These are phyloP conservation scores for Anthoceros angustus DNA, from an alignment of 225 moss, liverwort and hornwort genomes.

Conservation along the genomic window DNA sequence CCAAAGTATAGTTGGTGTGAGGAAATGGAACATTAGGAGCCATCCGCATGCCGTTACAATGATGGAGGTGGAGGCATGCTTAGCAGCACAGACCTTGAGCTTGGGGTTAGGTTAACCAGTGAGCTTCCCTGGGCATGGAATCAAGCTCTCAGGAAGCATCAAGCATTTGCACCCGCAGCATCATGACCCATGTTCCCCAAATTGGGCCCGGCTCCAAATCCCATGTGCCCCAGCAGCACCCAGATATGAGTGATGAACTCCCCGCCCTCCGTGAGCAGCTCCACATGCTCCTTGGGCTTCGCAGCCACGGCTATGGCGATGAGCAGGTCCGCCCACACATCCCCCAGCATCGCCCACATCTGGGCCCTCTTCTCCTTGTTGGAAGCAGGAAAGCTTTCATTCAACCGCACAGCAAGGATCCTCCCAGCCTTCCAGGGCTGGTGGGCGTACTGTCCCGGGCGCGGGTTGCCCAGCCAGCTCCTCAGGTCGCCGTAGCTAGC, in stretches of 20 bases:
- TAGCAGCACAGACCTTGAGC: too few species aligned
- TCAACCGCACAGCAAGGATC: not conserved
- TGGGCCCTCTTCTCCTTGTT: not conserved
- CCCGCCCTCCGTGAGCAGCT: not conserved
- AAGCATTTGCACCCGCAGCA: too few species aligned
- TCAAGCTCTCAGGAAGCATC: too few species aligned
- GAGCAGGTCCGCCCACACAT: not conserved
- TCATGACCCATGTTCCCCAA: not conserved
- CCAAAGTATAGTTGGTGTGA: too few species aligned
- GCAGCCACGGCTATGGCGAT: not conserved
- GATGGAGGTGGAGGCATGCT: too few species aligned
- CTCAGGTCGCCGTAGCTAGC: not conserved
- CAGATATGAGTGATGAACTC: not conserved
- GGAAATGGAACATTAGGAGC: too few species aligned
- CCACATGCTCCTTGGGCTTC: not conserved
- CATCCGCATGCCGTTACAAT: too few species aligned
- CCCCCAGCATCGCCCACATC: not conserved
- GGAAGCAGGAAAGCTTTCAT: not conserved
- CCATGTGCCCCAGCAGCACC: not conserved
- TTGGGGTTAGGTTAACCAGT: too few species aligned
- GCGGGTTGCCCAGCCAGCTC: not conserved
- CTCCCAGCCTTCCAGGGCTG: not conserved
- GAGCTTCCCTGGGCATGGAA: too few species aligned
- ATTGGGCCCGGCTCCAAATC: not conserved
- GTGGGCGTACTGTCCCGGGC: not conserved